Percentiles rank a stretch among this genome's conserved stretches.
Conservation (phyloP, 1,284 basidiomycete species). For the Rhodotorula sp. region DNA sequence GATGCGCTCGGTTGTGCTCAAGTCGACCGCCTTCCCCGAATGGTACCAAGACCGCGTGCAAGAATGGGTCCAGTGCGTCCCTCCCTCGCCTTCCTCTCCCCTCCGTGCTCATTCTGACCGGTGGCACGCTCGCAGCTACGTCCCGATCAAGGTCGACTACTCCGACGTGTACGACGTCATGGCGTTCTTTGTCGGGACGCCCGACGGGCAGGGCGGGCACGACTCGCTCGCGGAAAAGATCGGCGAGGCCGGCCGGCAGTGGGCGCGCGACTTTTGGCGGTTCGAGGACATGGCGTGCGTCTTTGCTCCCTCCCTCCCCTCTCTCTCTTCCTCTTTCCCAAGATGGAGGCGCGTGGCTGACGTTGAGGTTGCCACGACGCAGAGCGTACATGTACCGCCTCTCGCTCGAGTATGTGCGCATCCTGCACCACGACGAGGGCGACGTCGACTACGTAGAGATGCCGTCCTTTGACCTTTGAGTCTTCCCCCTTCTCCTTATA, state of each 20-base stretch:
- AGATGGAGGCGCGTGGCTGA: not conserved
- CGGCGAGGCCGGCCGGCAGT: conserved; percentile 60
- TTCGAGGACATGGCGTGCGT: conserved; percentile 61
- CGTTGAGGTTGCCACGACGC: not conserved
- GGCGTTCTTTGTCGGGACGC: conserved; percentile 54
- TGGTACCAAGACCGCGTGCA: conserved; percentile 55
- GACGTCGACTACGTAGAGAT: conserved; percentile 38
- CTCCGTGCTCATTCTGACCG: not conserved
- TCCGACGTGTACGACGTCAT: conserved; percentile 56
- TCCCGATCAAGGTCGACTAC: conserved; percentile 55
- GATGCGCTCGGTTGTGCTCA: conserved; percentile 55
- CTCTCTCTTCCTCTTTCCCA: not conserved
- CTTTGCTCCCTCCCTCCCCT: not conserved
- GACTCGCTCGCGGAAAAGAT: conserved; percentile 62
- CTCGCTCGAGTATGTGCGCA: conserved; percentile 38
- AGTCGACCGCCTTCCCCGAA: conserved; percentile 49
- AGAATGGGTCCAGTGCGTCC: conserved; percentile 48
- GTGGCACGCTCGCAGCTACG: conserved; percentile 46
- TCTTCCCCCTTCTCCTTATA: not conserved
- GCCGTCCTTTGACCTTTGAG: conserved; percentile 12
- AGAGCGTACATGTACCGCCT: conserved; percentile 46
- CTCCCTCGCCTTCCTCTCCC: too few species aligned
- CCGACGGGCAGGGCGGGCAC: conserved; percentile 56
- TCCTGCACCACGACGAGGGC: conserved; percentile 32
- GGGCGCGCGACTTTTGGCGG: conserved; percentile 66